A percentile compares a stretch with the other conserved stretches of the same genome.
These are phyloP conservation scores for Blumeria hordei DNA, from an alignment of 2,329 filamentous ascomycete genomes.

Conservation along the genomic window DNA sequence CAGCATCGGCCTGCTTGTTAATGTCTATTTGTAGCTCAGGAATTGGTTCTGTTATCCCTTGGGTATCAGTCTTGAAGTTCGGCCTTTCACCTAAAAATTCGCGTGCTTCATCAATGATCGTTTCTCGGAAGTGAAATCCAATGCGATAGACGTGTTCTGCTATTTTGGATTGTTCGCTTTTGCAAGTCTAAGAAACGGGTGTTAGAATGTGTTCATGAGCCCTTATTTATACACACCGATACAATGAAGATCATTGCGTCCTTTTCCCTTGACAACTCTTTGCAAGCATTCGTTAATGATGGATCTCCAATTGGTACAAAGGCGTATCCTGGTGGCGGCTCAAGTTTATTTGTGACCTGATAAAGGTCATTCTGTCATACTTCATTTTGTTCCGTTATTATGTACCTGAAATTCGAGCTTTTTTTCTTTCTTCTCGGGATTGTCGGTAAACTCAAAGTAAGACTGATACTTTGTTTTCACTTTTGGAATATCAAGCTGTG, in stretches of 20 bases:
- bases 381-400: not conserved
- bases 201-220: not conserved
- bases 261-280: constrained; percentile 36
- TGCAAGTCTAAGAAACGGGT: constrained; percentile 3
- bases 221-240: constrained; percentile 23
- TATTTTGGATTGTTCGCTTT: constrained; percentile 11
- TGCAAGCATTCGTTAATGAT: constrained; percentile 33
- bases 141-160: constrained; percentile 28
- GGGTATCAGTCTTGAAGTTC: constrained; percentile 3
- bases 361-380: constrained; percentile 1
- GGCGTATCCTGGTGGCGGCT: constrained; percentile 34
- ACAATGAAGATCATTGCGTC: constrained; percentile 43
- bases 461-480: constrained; percentile 29
- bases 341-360: constrained; percentile 26
- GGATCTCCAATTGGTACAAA: constrained; percentile 40
- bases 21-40: constrained; percentile 34
- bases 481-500: constrained; percentile 13
- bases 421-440: constrained; percentile 33
- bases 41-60: constrained; percentile 29
- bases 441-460: constrained; percentile 40
- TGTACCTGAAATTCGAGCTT: constrained; percentile 37
- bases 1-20: constrained; percentile 34
- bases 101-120: constrained; percentile 31
- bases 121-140: constrained; percentile 34
- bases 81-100: constrained; percentile 13